These are phyloP conservation scores for Tetraselmis chui DNA, from an alignment of 139 green algal genomes.

Conservation along the genomic window DNA sequence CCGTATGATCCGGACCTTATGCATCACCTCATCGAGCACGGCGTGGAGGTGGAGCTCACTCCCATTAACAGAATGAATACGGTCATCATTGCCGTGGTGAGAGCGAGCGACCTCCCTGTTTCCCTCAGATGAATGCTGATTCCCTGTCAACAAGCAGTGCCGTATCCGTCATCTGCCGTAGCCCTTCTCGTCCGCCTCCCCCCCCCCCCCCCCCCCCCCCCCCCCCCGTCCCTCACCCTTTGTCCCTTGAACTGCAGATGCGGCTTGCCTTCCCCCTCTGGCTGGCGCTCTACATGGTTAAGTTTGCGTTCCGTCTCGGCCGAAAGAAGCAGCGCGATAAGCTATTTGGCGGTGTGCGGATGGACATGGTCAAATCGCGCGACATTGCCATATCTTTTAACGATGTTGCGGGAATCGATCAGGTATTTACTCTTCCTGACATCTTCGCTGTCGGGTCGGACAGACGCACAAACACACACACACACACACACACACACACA, in stretches of 20 bases:
- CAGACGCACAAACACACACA: no score
- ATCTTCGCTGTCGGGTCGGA: not conserved
- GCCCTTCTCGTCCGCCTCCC: not conserved
- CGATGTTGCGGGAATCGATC: slow-evolving; percentile 66
- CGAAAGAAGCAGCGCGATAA: slow-evolving; percentile 38
- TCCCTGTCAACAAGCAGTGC: no score
- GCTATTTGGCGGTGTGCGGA: slow-evolving; percentile 47
- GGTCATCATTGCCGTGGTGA: slow-evolving; percentile 2
- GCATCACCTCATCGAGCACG: slow-evolving; percentile 66
- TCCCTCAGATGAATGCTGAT: no score
- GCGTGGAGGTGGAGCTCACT: slow-evolving; percentile 28
- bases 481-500: no score
- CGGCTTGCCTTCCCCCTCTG: slow-evolving; percentile 37
- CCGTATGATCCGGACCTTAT: slow-evolving; percentile 73
- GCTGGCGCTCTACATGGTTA: slow-evolving; percentile 40
- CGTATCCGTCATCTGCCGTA: no score
- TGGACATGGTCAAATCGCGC: slow-evolving; percentile 15
- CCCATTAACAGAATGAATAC: not conserved
- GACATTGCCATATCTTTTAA: slow-evolving; percentile 41
- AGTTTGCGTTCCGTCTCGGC: slow-evolving; percentile 34
- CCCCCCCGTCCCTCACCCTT: not conserved
- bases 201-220: not conserved
- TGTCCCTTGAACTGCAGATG: not conserved
- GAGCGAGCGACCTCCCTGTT: not conserved
- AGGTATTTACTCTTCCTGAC: slow-evolving; percentile 1